Evolutionary conservation across 1,284 basidiomycete genomes (phyloP), one percentile per base, ranked within the genome.

Genomic region (Pisolithus thermaeus): DNA sequence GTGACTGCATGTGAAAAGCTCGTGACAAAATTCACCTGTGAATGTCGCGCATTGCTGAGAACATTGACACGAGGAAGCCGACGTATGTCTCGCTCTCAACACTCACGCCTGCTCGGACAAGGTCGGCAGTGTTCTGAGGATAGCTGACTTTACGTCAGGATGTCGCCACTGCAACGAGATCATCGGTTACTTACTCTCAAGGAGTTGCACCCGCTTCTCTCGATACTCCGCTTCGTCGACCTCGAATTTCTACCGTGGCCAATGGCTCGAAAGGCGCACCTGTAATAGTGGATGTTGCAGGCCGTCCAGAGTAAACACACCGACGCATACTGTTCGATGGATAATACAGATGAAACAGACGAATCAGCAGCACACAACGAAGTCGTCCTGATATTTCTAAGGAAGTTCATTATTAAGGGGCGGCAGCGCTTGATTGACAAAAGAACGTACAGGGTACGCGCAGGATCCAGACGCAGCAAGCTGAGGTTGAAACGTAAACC

Each of bases 401-500:
- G 43, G 38, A 30, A 44, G 46, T 7, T 46, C 53, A 27, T 50
- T 7, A 37, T 12, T 35, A 16, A 14, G 9, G 23, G 14, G 35
- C 52, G 3, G 18, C 18, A 18, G 27, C 44, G 40, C n/a, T 22
- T 52, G 48, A 38, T 8, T 7, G 22, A 32, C 18, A 18, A 18
- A 20, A 43, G 41, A 3, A 69, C 79, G 60, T 54, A 88, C 87
- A 49, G 58, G 50, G 62, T 89, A 91, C 25, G 81, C 74, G 69
- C 71, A 0, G 84, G 82, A 59, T 93, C 84, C 9, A 85, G 70
- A 43, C 73, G 67, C 35, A 90, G 74, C 2, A 92, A 69, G 49
- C 76, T 82, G 44, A 79, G 74, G 73, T 85, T 81, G 63, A 93
- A 83, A 14, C 81, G 77, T 43, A 92, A 63, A 12, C 85, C 83